Percentiles rank a stretch among this genome's conserved stretches.
Conservation (phyloP, 805 yeast genomes). For the Ogataea trehaloabstinens region DNA sequence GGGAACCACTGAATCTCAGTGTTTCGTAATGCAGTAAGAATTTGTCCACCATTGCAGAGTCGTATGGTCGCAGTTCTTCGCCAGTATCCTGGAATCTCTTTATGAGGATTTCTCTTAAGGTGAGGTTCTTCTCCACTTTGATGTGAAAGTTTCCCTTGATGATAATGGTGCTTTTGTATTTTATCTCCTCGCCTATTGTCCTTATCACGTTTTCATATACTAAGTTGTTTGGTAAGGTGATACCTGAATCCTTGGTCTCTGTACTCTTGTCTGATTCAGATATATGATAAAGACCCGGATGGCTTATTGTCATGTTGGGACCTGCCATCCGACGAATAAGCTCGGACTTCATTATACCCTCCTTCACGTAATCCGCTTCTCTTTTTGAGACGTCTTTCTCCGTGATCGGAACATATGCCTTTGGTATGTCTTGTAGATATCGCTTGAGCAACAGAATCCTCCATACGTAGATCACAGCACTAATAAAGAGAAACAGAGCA, state of each 20-base stretch:
- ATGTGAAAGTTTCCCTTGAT: conserved; percentile 18
- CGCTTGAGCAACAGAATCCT: conserved; percentile 59
- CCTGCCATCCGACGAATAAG: conserved; percentile 38
- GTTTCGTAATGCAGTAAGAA: conserved; percentile 61
- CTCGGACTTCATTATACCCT: conserved; percentile 42
- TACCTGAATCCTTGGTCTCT: conserved; percentile 1
- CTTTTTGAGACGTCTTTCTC: conserved; percentile 56
- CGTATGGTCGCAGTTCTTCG: conserved; percentile 8
- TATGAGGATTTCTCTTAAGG: conserved; percentile 32
- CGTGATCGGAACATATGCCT: conserved; percentile 67
- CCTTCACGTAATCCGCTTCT: conserved; percentile 38
- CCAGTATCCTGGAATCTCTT: conserved; percentile 15
- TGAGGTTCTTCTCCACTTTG: conserved; percentile 18
- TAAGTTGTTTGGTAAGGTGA: conserved; percentile 26
- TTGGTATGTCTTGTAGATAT: conserved; percentile 73
- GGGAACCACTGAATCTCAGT: conserved; percentile 62
- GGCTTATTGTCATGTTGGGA: conserved; percentile 44
- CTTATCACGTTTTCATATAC: conserved; percentile 56
- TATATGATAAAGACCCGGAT: conserved; percentile 44
- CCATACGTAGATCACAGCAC: conserved; percentile 51
- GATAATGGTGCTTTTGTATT: conserved; percentile 35
- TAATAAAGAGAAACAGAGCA: conserved; percentile 53
- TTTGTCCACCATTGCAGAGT: conserved; percentile 17
- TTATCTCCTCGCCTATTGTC: conserved; percentile 57
- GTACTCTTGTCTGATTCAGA: conserved; percentile 3